phyloP scores from a whole-genome alignment of 768 basidiomycete species.

The Boletus reticuloceps region DNA sequence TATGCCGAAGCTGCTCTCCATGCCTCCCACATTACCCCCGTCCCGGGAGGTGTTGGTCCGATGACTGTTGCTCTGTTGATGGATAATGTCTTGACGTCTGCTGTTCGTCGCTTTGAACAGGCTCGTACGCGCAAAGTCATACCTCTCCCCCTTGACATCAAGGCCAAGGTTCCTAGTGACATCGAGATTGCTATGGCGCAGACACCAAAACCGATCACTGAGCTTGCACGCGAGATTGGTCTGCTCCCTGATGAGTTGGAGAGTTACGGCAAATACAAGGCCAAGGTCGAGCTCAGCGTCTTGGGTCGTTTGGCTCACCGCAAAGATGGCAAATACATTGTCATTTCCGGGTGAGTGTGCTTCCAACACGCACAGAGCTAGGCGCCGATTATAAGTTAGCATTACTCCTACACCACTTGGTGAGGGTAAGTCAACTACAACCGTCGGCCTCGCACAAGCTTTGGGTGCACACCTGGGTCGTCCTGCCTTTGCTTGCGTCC shows the following conservation, averaged over 20 bases:
- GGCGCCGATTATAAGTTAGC: constrained; percentile 33
- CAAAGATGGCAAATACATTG: constrained; percentile 93
- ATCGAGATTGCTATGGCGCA: constrained; percentile 97
- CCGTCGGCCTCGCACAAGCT: constrained; percentile 94
- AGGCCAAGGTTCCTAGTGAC: constrained; percentile 89
- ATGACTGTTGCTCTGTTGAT: constrained; percentile 99
- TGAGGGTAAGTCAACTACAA: constrained; percentile 98
- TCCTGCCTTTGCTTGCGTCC: constrained; percentile 92
- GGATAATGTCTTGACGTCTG: constrained; percentile 87
- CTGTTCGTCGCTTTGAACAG: constrained; percentile 76
- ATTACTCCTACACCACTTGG: constrained; percentile 97
- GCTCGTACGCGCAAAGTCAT: constrained; percentile 64
- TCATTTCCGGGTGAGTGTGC: constrained; percentile 77
- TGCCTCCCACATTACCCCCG: constrained; percentile 93
- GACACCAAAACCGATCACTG: constrained; percentile 82
- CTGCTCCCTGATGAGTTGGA: constrained; percentile 85
- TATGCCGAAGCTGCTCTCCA: constrained; percentile 71
- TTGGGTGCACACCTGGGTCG: constrained; percentile 92
- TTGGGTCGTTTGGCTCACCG: constrained; percentile 82
- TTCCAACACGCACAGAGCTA: not conserved
- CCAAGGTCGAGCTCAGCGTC: constrained; percentile 90
- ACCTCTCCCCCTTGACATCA: constrained; percentile 75
- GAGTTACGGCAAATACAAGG: constrained; percentile 94
- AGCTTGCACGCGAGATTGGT: constrained; percentile 87
- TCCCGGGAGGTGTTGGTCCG: constrained; percentile 99